phyloP scores from a whole-genome alignment of 805 yeast genomes.

The Ogataea methanolica region DNA sequence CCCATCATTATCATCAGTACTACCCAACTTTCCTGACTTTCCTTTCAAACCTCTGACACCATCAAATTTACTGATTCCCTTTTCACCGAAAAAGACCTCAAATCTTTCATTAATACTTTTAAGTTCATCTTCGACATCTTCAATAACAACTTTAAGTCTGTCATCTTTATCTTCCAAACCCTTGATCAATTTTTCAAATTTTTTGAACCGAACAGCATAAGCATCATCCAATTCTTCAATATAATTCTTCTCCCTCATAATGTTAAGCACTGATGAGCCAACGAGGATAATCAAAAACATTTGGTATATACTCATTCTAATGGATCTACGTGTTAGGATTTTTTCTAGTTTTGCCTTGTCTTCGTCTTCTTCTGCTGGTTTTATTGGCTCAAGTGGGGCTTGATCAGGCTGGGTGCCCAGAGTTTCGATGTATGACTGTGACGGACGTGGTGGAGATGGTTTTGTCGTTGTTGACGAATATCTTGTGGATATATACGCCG shows the following conservation, averaged over 20 bases:
- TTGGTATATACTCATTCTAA: conserved; percentile 30
- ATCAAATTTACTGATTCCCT: conserved; percentile 4
- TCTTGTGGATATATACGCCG: background rate
- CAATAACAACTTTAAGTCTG: conserved; percentile 11
- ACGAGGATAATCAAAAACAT: conserved; percentile 25
- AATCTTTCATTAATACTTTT: conserved; percentile 39
- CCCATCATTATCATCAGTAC: conserved; percentile 4
- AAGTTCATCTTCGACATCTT: conserved; percentile 39
- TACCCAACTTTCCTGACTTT: background rate
- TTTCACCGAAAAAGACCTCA: conserved; percentile 18
- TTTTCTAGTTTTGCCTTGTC: background rate
- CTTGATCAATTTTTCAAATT: conserved; percentile 22
- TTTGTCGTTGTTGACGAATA: background rate
- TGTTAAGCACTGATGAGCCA: conserved; percentile 42
- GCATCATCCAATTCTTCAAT: conserved; percentile 38
- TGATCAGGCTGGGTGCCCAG: conserved; percentile 24
- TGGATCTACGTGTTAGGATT: conserved; percentile 16
- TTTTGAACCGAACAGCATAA: conserved; percentile 36
- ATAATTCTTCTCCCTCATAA: conserved; percentile 40
- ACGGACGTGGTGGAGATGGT: conserved; percentile 14
- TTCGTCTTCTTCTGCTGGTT: conserved; percentile 4
- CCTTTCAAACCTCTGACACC: conserved; percentile 15
- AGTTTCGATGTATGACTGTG: conserved; percentile 19
- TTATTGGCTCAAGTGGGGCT: conserved; percentile 6
- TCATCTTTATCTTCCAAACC: conserved; percentile 19